These are phyloP conservation scores for Stachybotrys chlorohalonatus DNA, from an alignment of 2,329 filamentous ascomycete species.

Conservation along the genomic window DNA sequence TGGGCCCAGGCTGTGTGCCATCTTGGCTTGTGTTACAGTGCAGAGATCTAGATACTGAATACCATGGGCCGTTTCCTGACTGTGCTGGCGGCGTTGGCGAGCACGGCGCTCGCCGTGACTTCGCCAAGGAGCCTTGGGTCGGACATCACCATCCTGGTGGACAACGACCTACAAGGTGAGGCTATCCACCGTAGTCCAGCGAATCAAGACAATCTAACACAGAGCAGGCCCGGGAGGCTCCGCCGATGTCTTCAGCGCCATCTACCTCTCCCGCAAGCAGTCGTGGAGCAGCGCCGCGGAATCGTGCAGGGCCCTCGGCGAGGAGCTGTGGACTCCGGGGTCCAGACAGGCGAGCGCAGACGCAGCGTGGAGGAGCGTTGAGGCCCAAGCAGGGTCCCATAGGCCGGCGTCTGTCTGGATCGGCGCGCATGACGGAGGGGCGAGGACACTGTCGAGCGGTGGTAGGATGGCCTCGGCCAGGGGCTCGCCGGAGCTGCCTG, in stretches of 20 bases:
- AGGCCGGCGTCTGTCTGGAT: background rate
- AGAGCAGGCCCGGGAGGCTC: background rate
- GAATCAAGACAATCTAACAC: background rate
- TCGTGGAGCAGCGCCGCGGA: background rate
- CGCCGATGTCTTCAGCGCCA: background rate
- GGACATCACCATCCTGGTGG: background rate
- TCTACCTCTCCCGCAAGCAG: background rate
- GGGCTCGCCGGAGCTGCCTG: background rate
- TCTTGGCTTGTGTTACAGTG: no score
- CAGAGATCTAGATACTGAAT: background rate
- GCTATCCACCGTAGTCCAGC: no score
- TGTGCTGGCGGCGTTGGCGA: background rate
- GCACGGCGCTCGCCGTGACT: background rate
- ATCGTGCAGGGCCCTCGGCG: background rate
- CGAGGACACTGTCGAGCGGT: background rate
- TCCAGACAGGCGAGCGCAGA: background rate
- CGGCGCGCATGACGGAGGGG: background rate
- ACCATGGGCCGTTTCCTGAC: background rate
- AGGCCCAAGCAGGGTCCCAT: background rate
- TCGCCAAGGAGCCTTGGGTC: background rate
- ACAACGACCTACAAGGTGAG: background rate
- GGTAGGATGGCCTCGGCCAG: background rate
- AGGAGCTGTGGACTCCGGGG: background rate
- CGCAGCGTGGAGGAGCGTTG: background rate
- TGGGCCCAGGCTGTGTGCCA: no score